Evolutionary conservation across 2,329 filamentous ascomycete species (phyloP), one percentile per base, ranked within the genome.

Genomic region (Pseudogymnoascus sp.): DNA sequence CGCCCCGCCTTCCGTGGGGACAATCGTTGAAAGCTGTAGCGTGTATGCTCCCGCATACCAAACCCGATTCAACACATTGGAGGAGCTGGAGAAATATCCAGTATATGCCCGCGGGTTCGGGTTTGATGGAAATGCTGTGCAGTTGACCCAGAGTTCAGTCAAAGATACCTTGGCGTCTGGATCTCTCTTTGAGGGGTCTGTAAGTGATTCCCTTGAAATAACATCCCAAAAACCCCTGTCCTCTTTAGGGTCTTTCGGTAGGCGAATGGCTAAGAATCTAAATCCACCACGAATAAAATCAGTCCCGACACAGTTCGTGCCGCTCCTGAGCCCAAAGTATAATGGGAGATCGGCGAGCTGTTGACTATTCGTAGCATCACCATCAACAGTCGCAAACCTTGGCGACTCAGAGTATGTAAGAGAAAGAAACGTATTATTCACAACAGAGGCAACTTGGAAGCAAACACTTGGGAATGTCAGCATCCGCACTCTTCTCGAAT

Each of bases 11-110:
- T 74, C 67, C 3, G 61, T 64, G 1, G 73, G 72, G 60, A 72
- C 70, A 48, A 74, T 65, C 8, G 71, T 74, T 2, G 69, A 72
- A 6, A 74, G 65, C 64, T 80, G 80, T 33, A 77, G 65, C 1
- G 75, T 78, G 61, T 78, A 78, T 4, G 76, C 75, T n/a, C 77
- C 76, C 52, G 69, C 69, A 63, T 80, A 80, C 77, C 78, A 80
- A 59, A 80, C 76, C 5, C 74, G 73, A 66, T 83, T 82, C 57
- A 84, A 71, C 23, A 78, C 66, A 13, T 77, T 73, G 65, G 77
- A 76, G 38, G 71, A 74, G 61, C 71, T 75, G 62, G 79, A 72
- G 62, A 82, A 82, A 63, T 81, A 81, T n/a, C 79, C 80, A 45
- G 77, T 73, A 62, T 82, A 82, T 2, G 77, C 77, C 41, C 74